Base-by-base conservation (phyloP, 352 stramenopile species). In the Globisporangium irregulare region DNA sequence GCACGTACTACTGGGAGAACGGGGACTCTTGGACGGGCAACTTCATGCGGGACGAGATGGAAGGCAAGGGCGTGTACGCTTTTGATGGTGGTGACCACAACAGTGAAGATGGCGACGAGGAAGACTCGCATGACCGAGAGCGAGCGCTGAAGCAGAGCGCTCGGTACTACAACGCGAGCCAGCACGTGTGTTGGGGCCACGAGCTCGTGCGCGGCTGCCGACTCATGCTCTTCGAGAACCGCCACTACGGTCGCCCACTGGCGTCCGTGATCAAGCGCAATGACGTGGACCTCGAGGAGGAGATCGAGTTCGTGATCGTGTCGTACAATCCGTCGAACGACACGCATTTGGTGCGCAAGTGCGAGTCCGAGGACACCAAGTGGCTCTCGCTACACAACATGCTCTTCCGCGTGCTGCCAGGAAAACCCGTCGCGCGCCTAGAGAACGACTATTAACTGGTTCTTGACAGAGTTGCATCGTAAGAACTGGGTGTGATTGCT, bases 151-250 rank as follows among this genome's bases (percentile, higher is more conserved):
- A 12, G 6, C 62, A 80, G 41, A 70, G 67, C 34, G 69, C 84
- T 51, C 84, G 84, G 10, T 92, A 86, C 73, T 90, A 86, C 61
- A 67, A 87, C 58, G 71, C 72, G 0, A 87, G 84, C 8, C 71
- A 82, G 32, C 84, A 92, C 59, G 73, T 92, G 2, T 92, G 84
- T 65, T 92, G 84, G 84, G 81, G 80, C 15, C 73, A 89, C 29
- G 81, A 92, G n/a, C 67, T 92, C 25, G 74, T 81, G 32, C 63
- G 54, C 14, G 81, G 83, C 24, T 83, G 78, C 36, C 78, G 77
- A 1, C 22, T 92, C 46, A 67, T 75, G 1, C 59, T 92, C n/a
- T 82, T 81, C 62, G 58, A 51, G 12, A 83, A 79, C 48, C 74
- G 73, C 5, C 72, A 77, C 38, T 90, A 79, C 25, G 79, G 79